phyloP scores from a whole-genome alignment of 2,329 filamentous ascomycete genomes.

The Pestalotiopsis sp. region DNA sequence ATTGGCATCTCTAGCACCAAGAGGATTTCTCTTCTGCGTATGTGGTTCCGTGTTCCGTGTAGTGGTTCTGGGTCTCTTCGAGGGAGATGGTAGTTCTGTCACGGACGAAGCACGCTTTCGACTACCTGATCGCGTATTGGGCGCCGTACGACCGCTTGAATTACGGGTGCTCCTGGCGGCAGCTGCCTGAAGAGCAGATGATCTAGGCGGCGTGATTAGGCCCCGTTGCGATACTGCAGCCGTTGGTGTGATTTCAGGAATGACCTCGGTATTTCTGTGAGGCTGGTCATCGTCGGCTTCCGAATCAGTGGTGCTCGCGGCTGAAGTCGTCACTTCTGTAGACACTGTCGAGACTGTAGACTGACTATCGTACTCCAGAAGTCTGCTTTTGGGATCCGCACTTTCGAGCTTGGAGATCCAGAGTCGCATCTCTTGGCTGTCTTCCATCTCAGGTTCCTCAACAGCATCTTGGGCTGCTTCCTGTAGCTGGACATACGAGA shows the following conservation, averaged over 20 bases:
- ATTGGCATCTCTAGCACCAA: conserved; percentile 3
- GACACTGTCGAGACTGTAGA: background rate
- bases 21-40: background rate
- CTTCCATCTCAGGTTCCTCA: conserved; percentile 49
- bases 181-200: background rate
- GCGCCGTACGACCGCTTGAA: background rate
- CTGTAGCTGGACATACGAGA: conserved; percentile 73
- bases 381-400: conserved; percentile 49
- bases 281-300: background rate
- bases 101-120: background rate
- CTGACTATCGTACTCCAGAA: conserved; percentile 29
- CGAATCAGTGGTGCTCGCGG: background rate
- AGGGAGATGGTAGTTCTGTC: background rate
- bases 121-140: background rate
- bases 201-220: conserved; percentile 1
- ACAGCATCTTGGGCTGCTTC: conserved; percentile 62
- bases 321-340: background rate
- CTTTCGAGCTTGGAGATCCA: conserved; percentile 66
- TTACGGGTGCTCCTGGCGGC: too few relatives aligned
- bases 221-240: background rate
- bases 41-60: too few relatives aligned
- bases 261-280: background rate
- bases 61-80: background rate
- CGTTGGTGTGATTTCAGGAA: background rate
- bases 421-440: conserved; percentile 61